Percentiles rank a stretch among this genome's conserved stretches.
phyloP scores from a whole-genome alignment of 176 grass and related monocot genomes.

The Lolium perenne region DNA sequence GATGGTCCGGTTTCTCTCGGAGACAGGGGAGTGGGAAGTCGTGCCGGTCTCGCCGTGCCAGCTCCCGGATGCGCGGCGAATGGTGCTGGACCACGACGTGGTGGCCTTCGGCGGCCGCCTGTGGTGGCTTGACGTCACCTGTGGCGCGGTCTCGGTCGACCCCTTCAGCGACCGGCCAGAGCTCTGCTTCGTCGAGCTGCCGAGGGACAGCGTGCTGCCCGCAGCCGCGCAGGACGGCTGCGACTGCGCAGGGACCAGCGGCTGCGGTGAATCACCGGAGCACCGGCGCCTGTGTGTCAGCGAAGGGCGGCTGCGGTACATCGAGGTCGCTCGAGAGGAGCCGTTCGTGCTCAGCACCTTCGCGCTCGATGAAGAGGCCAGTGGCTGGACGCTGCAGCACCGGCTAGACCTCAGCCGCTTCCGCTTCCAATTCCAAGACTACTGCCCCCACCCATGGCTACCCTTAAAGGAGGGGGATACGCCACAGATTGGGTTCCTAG shows the following conservation, averaged over 20 bases:
- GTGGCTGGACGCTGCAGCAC: conserved; percentile 19
- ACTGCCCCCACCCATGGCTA: no score
- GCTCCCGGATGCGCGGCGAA: neutral
- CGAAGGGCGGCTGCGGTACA: conserved; percentile 39
- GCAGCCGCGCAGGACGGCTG: neutral
- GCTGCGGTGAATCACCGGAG: neutral
- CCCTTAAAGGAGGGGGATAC: neutral
- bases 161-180: conserved; percentile 20
- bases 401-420: no score
- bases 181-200: conserved; percentile 30
- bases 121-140: neutral
- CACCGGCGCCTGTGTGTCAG: conserved; percentile 33
- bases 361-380: neutral
- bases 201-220: neutral
- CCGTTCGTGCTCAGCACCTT: conserved; percentile 36
- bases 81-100: neutral
- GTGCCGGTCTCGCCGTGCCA: conserved; percentile 3
- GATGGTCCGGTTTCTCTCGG: conserved; percentile 34
- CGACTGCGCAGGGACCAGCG: neutral
- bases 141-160: neutral
- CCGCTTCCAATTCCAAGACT: no score
- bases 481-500: neutral
- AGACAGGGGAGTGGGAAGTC: conserved; percentile 28
- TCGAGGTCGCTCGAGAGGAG: conserved; percentile 26
- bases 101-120: conserved; percentile 25